Evolutionary conservation across 441 rosid genomes (phyloP).

Genomic region (Euphorbia corollata): DNA sequence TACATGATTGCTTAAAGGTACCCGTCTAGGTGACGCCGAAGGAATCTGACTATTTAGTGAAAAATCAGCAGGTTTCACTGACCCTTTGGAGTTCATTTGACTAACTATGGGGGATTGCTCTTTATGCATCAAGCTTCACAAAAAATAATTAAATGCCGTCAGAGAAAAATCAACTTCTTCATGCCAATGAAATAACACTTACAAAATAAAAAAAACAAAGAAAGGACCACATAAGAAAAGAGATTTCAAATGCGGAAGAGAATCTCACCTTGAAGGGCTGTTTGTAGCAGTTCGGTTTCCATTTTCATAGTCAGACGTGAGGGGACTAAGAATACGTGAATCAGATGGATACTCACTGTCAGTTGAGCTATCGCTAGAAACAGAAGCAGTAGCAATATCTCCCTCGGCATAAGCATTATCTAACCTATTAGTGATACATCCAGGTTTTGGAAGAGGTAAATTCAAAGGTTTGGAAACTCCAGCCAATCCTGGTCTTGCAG

Average conservation of each 20-base stretch:
- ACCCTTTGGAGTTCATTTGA: constrained; percentile 47
- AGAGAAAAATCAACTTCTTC: constrained; percentile 9
- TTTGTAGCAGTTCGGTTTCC: constrained; percentile 43
- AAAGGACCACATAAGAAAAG: not conserved
- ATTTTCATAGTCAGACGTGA: constrained; percentile 48
- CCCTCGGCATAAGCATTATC: constrained; percentile 42
- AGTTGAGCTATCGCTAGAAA: constrained; percentile 48
- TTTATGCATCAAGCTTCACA: constrained; percentile 43
- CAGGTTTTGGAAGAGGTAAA: constrained; percentile 54
- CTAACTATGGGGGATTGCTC: constrained; percentile 36
- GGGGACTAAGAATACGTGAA: constrained; percentile 43
- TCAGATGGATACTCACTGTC: constrained; percentile 53
- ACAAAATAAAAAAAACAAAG: constrained; percentile 1
- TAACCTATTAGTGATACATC: constrained; percentile 30
- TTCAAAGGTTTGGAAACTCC: constrained; percentile 35
- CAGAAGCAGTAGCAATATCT: constrained; percentile 47
- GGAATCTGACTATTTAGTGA: constrained; percentile 37
- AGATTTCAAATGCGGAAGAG: not conserved
- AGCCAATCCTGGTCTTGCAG: constrained; percentile 30
- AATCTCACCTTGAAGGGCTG: constrained; percentile 57
- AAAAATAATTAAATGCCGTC: constrained; percentile 12
- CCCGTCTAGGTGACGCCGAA: constrained; percentile 53
- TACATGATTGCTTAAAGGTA: constrained; percentile 43
- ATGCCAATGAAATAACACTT: not conserved
- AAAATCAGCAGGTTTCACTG: constrained; percentile 45